These are phyloP conservation scores for Tuber indicum DNA, from an alignment of 495 filamentous ascomycete genomes.

Conservation along the genomic window DNA sequence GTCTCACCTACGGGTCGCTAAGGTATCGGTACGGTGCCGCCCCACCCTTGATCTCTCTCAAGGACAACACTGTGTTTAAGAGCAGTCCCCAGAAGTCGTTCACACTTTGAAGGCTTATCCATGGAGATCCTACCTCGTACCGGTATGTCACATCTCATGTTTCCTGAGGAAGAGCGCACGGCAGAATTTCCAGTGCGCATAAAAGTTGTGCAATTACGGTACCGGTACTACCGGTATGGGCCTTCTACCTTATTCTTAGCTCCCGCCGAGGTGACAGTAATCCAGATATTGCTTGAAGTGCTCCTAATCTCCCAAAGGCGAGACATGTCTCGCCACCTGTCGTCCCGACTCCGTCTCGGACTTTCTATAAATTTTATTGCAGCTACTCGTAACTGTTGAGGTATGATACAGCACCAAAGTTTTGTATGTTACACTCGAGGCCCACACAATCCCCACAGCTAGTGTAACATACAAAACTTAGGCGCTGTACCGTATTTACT, in stretches of 20 bases:
- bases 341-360: too few relatives aligned
- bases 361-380: too few relatives aligned
- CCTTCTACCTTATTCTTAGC: background rate
- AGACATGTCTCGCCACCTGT: too few relatives aligned
- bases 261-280: background rate
- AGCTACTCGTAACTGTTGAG: too few relatives aligned
- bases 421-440: too few relatives aligned
- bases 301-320: background rate
- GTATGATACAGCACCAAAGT: too few relatives aligned
- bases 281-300: background rate
- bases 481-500: too few relatives aligned
- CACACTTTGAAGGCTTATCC: background rate
- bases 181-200: background rate
- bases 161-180: background rate
- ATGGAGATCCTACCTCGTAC: background rate
- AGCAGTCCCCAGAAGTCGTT: background rate
- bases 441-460: too few relatives aligned
- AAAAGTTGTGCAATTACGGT: background rate
- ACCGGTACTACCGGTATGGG: background rate
- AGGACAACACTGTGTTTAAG: background rate
- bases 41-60: background rate
- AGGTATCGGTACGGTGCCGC: background rate
- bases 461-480: too few relatives aligned
- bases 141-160: background rate
- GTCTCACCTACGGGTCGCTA: background rate